Conservation (phyloP, 352 stramenopile species). For the Globisporangium middletonii region DNA sequence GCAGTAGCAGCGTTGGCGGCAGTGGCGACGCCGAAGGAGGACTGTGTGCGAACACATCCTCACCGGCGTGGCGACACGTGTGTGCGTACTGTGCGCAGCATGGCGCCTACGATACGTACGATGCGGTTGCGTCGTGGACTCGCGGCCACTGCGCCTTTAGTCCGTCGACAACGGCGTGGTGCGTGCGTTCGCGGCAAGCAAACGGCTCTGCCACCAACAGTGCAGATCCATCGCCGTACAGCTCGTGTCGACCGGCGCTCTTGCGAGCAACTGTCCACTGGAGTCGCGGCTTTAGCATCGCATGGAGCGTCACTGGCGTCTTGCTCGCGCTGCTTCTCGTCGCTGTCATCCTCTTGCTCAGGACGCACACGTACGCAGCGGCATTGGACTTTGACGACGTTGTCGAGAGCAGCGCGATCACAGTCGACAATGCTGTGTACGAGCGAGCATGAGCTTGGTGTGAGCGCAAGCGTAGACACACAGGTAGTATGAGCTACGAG, state of each 20-base stretch:
- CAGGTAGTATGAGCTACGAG: no score
- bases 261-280: conserved; percentile 3
- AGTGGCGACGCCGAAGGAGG: not conserved
- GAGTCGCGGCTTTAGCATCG: conserved; percentile 8
- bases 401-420: conserved; percentile 7
- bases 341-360: conserved; percentile 2
- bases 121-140: conserved; percentile 1
- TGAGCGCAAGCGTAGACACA: no score
- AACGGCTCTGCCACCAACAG: not conserved
- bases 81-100: conserved; percentile 2
- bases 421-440: conserved; percentile 12
- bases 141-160: conserved; percentile 6
- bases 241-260: conserved; percentile 3
- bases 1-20: not conserved
- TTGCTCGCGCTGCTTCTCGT: conserved; percentile 6
- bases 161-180: conserved; percentile 3
- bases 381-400: conserved; percentile 11
- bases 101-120: conserved; percentile 1
- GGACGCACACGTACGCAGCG: conserved; percentile 1
- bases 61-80: conserved; percentile 2
- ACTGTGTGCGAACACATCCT: conserved; percentile 1
- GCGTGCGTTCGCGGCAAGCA: not conserved
- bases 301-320: conserved; percentile 9
- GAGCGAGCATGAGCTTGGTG: conserved; percentile 16
- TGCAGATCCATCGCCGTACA: conserved; percentile 2